Base-by-base conservation (phyloP, 2,329 filamentous ascomycete genomes). In the Acrocalymma vagum region DNA sequence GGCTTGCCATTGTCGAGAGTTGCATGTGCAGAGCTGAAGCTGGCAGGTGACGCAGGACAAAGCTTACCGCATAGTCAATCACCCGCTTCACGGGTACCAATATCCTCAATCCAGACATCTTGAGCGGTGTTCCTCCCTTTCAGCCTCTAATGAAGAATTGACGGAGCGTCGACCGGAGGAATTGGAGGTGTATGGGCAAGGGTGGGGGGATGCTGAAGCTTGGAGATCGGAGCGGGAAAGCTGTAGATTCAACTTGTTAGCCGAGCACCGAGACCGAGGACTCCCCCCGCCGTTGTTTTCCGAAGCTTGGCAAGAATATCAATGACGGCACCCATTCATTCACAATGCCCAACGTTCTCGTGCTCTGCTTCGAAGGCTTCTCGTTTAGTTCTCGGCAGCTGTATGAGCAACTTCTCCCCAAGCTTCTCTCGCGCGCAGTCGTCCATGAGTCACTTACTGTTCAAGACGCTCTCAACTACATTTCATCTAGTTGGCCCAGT, bases 11-110 rank as follows among this genome's bases (percentile, higher is more conserved):
- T n/a, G n/a, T n/a, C n/a, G n/a, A n/a, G n/a, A n/a, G n/a, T 16
- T 24, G 27, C 14, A 30, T 17, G 13, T 24, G 20, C 16, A 16
- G 18, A 7, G 20, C 15, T 25, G 16, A 33, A 34, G 27, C 37
- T 36, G 29, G 26, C 24, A 26, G 38, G 28, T 24, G 10, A 24
- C 35, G 28, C 23, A 21, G 14, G 29, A 41, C 28, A 30, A 17
- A 29, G 56, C 71, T 32, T 71, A 80, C 78, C 31, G 78, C 77
- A 72, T 81, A 81, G 74, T 81, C 78, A 66, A 81, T 79, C 51
- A 81, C 78, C 65, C 78, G 74, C 69, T 81, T 81, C 31, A 81
- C 70, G 53, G 78, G 78, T 23, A 81, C 78, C 51, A 81, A 67
- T 58, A 81, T 79, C 56, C 78, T 74, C 35, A 81, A 67, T 31